Base-by-base conservation (phyloP, 176 grass and related monocot species). In the Bromus sterilis region DNA sequence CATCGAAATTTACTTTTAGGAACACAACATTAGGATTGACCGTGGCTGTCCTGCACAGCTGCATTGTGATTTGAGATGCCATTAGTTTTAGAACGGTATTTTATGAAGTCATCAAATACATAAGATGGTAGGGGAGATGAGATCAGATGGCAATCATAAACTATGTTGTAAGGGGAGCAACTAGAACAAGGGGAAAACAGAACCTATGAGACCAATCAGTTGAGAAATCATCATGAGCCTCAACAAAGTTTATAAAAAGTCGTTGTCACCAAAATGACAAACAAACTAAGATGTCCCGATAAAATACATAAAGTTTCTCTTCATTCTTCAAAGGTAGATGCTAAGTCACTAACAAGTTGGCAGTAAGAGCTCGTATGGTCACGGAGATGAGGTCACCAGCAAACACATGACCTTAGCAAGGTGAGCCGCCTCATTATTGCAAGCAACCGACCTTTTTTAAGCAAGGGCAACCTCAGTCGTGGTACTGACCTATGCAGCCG, bases 1-100 rank as follows among this genome's bases (percentile, higher is more conserved):
- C 93, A 60, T 99, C 96, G 74, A 99, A 99, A 76, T 99, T 99
- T 57, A 99, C 89, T 79, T 99, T 99, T 33, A 99, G 23, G 72
- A 99, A 83, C 86, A 93, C 82, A 15, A 93, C 85, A 59, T 93
- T 85, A 61, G 90, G 88, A 65, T 95, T 82, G 43, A 95, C 96
- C 82, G 84, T 39, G 64, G 90, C 89, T 76, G 87, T 87, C 74
- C 80, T 89, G 81, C 96, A 99, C 20, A 99, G 84, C 96, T 99
- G 89, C 86, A 87, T 68, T 43, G 81, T 58, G 21, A 79, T 70
- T 76, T 83, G 60, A 67, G 55, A 59, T 1, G 55, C 10, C 31
- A 67, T 75, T 81, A 86, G 58, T 74, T 39, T 73, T 58, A 51
- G 11, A 79, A 80, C 39, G 56, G 1, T 71, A 44, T 76, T 37